These are phyloP conservation scores for Dioszegia crocea DNA, from an alignment of 768 basidiomycete genomes.

Conservation along the genomic window DNA sequence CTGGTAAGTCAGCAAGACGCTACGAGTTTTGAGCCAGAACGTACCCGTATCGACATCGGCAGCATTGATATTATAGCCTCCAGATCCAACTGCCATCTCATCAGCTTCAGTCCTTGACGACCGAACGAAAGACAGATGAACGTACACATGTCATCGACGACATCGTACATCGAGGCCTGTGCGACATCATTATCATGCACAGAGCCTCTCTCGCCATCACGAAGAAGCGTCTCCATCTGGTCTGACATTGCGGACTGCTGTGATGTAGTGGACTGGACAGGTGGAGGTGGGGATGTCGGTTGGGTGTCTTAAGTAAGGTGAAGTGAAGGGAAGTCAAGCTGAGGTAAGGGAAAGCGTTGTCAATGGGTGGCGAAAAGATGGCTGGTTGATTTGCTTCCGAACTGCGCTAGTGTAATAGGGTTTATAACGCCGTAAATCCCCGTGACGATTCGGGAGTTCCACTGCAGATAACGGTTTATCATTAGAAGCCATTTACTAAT, in stretches of 20 bases:
- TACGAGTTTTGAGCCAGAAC: too few relatives aligned
- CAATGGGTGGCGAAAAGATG: background rate
- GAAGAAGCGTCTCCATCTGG: background rate
- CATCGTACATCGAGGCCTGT: background rate
- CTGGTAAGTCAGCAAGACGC: too few relatives aligned
- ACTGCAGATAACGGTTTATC: too few relatives aligned
- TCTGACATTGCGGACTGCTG: background rate
- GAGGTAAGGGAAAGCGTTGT: background rate
- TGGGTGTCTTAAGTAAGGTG: slow-evolving; percentile 6
- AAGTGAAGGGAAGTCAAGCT: background rate
- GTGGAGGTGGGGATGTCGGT: background rate
- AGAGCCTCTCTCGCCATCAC: background rate
- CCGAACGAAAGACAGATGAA: too few relatives aligned
- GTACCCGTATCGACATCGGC: too few relatives aligned
- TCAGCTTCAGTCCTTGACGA: too few relatives aligned
- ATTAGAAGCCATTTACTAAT: too few relatives aligned
- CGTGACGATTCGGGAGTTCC: background rate
- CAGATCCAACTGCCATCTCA: too few relatives aligned
- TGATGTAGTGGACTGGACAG: background rate
- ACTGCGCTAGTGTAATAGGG: background rate
- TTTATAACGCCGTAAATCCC: slow-evolving; percentile 1
- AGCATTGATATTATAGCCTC: too few relatives aligned
- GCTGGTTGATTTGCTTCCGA: background rate
- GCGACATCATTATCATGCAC: background rate
- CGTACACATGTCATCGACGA: too few relatives aligned